Conservation (phyloP, 768 basidiomycete species). For the Tephrocybe sp. region DNA sequence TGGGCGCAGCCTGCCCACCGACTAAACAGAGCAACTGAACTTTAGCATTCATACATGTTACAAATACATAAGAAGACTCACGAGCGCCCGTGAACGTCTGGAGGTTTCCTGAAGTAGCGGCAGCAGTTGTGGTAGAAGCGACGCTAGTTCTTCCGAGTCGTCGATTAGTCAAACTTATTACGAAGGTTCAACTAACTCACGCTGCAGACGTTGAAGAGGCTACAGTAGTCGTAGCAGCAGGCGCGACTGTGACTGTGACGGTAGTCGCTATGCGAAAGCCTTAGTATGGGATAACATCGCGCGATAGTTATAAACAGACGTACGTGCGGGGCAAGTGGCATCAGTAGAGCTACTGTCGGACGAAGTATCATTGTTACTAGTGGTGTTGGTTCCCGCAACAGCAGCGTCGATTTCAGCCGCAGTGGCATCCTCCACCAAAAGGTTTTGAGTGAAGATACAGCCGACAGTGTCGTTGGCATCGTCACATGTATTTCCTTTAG, state of each 20-base stretch:
- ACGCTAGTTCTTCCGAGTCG: conserved; percentile 10
- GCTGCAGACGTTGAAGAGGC: conserved; percentile 10
- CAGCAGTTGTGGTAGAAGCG: conserved; percentile 17
- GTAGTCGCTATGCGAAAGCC: conserved; percentile 21
- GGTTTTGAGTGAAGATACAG: conserved; percentile 65
- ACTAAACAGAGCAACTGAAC: conserved; percentile 28
- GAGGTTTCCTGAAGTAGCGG: conserved; percentile 34
- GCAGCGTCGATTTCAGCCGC: conserved; percentile 58
- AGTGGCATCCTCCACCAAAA: conserved; percentile 56
- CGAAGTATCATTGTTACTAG: conserved; percentile 2
- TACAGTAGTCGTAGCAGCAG: conserved; percentile 14
- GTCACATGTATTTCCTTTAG: conserved; percentile 56
- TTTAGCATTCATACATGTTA: not conserved
- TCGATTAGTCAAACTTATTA: not conserved
- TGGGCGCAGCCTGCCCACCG: conserved; percentile 43
- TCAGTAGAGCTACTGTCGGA: conserved; percentile 4
- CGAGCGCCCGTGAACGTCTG: conserved; percentile 53
- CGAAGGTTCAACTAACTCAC: not conserved
- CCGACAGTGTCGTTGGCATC: conserved; percentile 50
- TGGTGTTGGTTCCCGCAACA: conserved; percentile 30
- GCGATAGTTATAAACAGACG: not conserved
- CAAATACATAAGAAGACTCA: conserved; percentile 23
- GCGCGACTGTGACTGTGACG: conserved; percentile 20
- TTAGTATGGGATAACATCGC: not conserved
- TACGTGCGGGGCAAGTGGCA: conserved; percentile 18